Evolutionary conservation across 192 early-diverging fungal genomes (phyloP).

Genomic region (Physocladia obscura): DNA sequence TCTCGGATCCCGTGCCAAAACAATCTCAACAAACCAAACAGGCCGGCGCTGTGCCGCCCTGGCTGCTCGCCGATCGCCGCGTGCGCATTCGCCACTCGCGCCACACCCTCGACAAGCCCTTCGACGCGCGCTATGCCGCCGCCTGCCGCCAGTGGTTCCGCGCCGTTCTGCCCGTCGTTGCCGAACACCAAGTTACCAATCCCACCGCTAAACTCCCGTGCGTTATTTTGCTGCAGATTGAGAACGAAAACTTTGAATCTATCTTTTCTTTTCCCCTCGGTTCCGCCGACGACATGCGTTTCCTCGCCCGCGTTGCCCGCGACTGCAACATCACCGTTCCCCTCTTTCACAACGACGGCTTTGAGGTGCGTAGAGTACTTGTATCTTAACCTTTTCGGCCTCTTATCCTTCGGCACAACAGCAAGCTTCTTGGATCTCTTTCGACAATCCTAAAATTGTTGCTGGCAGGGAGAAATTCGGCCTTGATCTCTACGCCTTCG

Average conservation of each 20-base stretch:
- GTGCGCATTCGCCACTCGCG: slow-evolving; percentile 72
- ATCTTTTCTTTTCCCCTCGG: slow-evolving; percentile 65
- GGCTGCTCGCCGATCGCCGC: slow-evolving; percentile 73
- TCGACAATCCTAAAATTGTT: slow-evolving; percentile 21
- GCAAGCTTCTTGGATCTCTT: slow-evolving; percentile 59
- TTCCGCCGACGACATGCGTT: slow-evolving; percentile 76
- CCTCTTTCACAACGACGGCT: slow-evolving; percentile 83
- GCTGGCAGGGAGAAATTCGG: slow-evolving; percentile 57
- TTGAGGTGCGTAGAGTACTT: slow-evolving; percentile 43
- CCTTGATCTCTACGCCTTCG: slow-evolving; percentile 76
- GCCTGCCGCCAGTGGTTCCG: slow-evolving; percentile 76
- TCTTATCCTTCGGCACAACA: background rate
- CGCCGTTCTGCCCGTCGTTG: slow-evolving; percentile 73
- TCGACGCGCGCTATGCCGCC: slow-evolving; percentile 66
- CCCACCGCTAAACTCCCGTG: slow-evolving; percentile 58
- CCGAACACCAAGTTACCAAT: slow-evolving; percentile 71
- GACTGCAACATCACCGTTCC: slow-evolving; percentile 77
- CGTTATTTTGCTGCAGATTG: slow-evolving; percentile 76
- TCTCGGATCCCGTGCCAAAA: too few species aligned
- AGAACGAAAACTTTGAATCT: slow-evolving; percentile 74
- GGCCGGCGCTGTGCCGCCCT: slow-evolving; percentile 76
- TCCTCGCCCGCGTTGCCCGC: slow-evolving; percentile 72
- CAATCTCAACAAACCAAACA: too few species aligned
- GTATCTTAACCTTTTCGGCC: background rate
- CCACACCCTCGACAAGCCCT: slow-evolving; percentile 64